phyloP scores from a whole-genome alignment of 345 rosid genomes.

The Hibiscus tridactylites region DNA sequence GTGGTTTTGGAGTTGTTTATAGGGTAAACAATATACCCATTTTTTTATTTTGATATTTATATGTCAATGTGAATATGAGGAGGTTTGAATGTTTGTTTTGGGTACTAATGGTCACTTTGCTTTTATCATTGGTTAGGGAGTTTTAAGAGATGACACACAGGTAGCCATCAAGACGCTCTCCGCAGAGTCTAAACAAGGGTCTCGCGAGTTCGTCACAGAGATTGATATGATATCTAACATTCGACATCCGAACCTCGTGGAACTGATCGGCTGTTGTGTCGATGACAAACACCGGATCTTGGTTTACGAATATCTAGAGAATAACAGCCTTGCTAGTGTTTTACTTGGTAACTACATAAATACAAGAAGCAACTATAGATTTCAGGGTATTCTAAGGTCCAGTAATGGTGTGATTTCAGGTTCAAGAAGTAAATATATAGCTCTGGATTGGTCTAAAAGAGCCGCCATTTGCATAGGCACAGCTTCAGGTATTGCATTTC shows the following conservation, averaged over 20 bases:
- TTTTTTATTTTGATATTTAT: neutral
- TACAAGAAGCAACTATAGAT: neutral
- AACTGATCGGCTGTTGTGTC: conserved; percentile 59
- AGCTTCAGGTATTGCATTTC: conserved; percentile 61
- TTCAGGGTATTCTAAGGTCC: conserved; percentile 4
- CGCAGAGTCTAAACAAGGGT: conserved; percentile 61
- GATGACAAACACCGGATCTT: conserved; percentile 45
- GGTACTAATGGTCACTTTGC: neutral
- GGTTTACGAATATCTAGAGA: conserved; percentile 59
- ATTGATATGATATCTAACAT: conserved; percentile 43
- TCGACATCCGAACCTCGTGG: conserved; percentile 58
- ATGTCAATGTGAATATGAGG: too few relatives aligned
- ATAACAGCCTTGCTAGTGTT: conserved; percentile 57
- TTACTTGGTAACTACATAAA: conserved; percentile 22
- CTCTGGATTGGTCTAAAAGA: conserved; percentile 52
- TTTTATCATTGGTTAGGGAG: conserved; percentile 33
- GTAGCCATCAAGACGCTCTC: conserved; percentile 57
- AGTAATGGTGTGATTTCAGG: conserved; percentile 28
- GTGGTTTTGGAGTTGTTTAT: conserved; percentile 87
- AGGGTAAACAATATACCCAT: conserved; percentile 36
- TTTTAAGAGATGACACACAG: conserved; percentile 43
- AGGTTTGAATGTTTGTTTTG: neutral
- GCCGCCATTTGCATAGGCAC: conserved; percentile 54
- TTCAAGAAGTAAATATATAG: conserved; percentile 37
- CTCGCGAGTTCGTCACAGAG: conserved; percentile 52